These are phyloP conservation scores for Penicillium waksmanii DNA, from an alignment of 495 filamentous ascomycete species.

Conservation along the genomic window DNA sequence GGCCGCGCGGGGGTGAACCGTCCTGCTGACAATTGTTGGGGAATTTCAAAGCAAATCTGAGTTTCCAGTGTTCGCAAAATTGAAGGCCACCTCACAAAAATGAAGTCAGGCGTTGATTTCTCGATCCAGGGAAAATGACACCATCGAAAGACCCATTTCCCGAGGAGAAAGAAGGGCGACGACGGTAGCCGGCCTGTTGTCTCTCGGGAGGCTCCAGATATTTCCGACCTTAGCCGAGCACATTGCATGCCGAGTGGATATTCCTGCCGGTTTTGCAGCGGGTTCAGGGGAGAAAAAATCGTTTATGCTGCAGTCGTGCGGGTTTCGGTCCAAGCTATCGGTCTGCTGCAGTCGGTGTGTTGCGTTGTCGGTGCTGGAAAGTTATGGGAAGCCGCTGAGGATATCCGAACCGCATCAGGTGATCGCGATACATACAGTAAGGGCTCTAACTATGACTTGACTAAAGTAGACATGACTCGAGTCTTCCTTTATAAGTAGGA, in stretches of 20 bases:
- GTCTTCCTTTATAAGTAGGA: too few species aligned
- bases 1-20: neutral
- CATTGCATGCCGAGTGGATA: slow-evolving; percentile 16
- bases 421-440: neutral
- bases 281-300: neutral
- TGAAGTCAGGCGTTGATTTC: neutral
- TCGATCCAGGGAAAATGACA: neutral
- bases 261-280: slow-evolving; percentile 2
- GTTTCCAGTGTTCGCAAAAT: neutral
- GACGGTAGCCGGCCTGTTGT: slow-evolving; percentile 12
- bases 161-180: slow-evolving; percentile 20
- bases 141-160: slow-evolving; percentile 18
- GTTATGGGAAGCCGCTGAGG: neutral
- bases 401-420: slow-evolving; percentile 1
- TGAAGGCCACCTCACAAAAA: neutral
- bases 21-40: slow-evolving; percentile 9
- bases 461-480: too few species aligned
- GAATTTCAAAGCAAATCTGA: slow-evolving; percentile 13
- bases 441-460: too few species aligned
- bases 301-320: neutral
- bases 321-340: slow-evolving; percentile 10
- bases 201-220: slow-evolving; percentile 25
- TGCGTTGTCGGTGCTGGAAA: neutral
- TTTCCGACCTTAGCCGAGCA: slow-evolving; percentile 35
- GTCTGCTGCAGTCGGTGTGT: neutral